Evolutionary conservation across 2,329 filamentous ascomycete genomes (phyloP), one percentile per base, ranked within the genome.

Genomic region (Colletotrichum echinochloae): DNA sequence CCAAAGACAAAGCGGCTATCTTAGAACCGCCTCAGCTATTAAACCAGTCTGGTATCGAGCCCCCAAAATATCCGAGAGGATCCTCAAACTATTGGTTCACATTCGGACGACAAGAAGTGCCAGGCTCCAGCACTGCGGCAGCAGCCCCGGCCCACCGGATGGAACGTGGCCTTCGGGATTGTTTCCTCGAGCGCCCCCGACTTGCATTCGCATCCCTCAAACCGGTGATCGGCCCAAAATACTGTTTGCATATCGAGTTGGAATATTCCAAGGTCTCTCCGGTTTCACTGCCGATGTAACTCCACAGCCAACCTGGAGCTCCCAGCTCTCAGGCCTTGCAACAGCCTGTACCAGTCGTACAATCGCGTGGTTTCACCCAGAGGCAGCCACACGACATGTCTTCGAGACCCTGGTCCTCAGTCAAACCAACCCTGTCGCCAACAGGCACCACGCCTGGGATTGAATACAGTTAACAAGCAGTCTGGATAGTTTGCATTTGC

Each of bases 231-330:
- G 41, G 30, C 46, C 33, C 33, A 18, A n/a, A 2, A 11, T 62
- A 59, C 54, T 49, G 54, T 63, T 63, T 63, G 30, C 67, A 52
- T 39, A 41, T 56, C 41, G 20, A 61, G 54, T 51, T 37, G 55
- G 69, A 65, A 70, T 41, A 41, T 65, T 61, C 60, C 56, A 60
- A 49, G 55, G 54, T 54, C 41, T 60, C n/a, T 65, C 60, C 60
- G 66, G 66, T 65, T 65, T 70, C 69, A 70, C 41, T 23, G 23
- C 23, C 20, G 20, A 37, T 69, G n/a, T 33, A 60, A 49, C 46
- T 39, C 39, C 44, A 51, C 41, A 44, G 23, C 26, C 59, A 18
- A 71, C 28, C 37, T 41, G 23, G 41, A 26, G 44, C 41, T 33
- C 41, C 35, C 20, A n/a, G 66, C 65, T 54, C 57, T 65, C 65